Evolutionary conservation across 2,329 filamentous ascomycete species (phyloP), one percentile per base, ranked within the genome.

Genomic region (Leptodontidium sp.): DNA sequence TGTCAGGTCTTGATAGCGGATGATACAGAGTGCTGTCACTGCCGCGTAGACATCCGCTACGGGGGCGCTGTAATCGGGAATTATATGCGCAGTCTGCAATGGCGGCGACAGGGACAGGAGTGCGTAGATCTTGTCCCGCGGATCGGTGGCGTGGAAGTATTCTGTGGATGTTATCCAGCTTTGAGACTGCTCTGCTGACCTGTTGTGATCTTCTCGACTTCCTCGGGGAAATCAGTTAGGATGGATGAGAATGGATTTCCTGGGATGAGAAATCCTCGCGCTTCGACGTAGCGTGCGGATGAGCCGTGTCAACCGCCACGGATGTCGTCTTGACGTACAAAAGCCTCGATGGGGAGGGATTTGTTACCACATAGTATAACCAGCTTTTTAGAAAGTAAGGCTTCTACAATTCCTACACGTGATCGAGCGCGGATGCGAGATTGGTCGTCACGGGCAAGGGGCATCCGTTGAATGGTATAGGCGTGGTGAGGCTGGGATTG

Each of bases 41-140:
- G n/a, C 35, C 7, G 35, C 32, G 14, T 58, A 58, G 2, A 58
- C 55, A 14, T 58, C 55, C 1, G 55, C 32, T 4, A 58, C 55
- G 2, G 55, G 11, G 21, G 55, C 55, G 9, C 2, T 38, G 11
- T 58, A 58, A 32, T 58, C 55, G 4, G 55, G 55, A 11, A 58
- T 15, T 4, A 58, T 58, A 43, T 58, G 11, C 0, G 32, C 17
- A 21, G 55, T 24, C n/a, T 58, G 55, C 35, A 29, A 21, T 8
- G 55, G 35, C 17, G 55, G 55, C 24, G 32, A 58, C 24, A 58
- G 35, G 9, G 55, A 58, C 9, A 58, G n/a, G 9, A 58, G 24
- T 14, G 61, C 61, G 35, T 52, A 63, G 17, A 63, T 63, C 21
- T 63, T 63, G 17, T 63, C 61, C 32, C 61, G 14, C 8, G 61